Conservation (phyloP, 441 rosid genomes). For the Rhodomyrtus psidioides region DNA sequence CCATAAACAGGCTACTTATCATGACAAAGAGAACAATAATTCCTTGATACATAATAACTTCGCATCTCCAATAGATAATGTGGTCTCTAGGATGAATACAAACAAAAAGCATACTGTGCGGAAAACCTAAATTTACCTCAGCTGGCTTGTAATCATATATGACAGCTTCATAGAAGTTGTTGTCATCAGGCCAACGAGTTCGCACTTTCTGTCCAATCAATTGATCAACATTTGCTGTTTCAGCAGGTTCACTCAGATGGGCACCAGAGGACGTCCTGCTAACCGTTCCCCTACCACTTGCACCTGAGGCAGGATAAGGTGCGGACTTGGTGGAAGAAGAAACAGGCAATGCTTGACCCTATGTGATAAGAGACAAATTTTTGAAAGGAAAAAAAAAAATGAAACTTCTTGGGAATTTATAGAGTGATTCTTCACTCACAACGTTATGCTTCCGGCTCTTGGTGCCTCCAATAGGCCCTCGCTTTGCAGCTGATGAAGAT, state of each 20-base stretch:
- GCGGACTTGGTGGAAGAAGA: conserved; percentile 33
- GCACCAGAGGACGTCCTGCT: conserved; percentile 39
- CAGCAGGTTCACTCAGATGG: conserved; percentile 30
- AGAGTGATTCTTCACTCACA: not conserved
- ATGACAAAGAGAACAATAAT: not conserved
- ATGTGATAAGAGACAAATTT: not conserved
- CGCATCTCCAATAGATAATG: not conserved
- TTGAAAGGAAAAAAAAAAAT: not conserved
- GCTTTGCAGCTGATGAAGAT: not conserved
- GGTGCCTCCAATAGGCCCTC: not conserved
- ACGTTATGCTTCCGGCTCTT: not conserved
- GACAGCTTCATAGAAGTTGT: conserved; percentile 61
- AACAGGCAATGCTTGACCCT: conserved; percentile 27
- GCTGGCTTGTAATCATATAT: conserved; percentile 40
- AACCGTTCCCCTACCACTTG: conserved; percentile 34
- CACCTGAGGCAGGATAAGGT: conserved; percentile 34
- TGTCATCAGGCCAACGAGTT: conserved; percentile 71
- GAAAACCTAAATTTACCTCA: conserved; percentile 28
- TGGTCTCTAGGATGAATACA: not conserved
- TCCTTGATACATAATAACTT: not conserved
- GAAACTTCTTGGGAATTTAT: not conserved
- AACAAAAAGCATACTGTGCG: not conserved
- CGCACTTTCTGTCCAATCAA: conserved; percentile 49
- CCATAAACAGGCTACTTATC: not conserved
- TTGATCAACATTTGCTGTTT: conserved; percentile 29